Conservation (phyloP, 2,329 filamentous ascomycete species). For the Thermochaetoides dissita region DNA sequence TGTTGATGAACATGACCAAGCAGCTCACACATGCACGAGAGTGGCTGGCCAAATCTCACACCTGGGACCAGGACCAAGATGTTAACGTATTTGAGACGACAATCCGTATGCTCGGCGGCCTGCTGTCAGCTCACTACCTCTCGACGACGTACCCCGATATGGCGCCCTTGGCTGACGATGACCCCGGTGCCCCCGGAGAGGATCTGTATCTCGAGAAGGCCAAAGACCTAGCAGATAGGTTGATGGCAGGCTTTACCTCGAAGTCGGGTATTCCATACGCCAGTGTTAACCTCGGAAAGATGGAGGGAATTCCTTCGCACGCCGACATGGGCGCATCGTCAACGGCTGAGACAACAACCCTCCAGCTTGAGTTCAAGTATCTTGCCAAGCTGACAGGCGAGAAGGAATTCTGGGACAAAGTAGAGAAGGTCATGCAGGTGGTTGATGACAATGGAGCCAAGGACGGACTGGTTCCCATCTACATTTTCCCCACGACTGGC, state of each 20-base stretch:
- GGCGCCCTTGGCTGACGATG: slow-evolving; percentile 58
- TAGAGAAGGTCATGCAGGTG: slow-evolving; percentile 81
- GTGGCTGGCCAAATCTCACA: slow-evolving; percentile 71
- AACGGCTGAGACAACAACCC: slow-evolving; percentile 79
- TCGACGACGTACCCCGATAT: slow-evolving; percentile 69
- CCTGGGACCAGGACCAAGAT: slow-evolving; percentile 84
- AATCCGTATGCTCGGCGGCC: slow-evolving; percentile 88
- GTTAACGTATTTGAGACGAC: slow-evolving; percentile 98
- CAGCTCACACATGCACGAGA: slow-evolving; percentile 71
- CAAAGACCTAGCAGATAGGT: slow-evolving; percentile 74
- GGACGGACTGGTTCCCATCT: slow-evolving; percentile 85
- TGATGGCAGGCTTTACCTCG: slow-evolving; percentile 79
- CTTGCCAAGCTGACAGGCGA: slow-evolving; percentile 89
- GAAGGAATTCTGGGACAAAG: slow-evolving; percentile 79
- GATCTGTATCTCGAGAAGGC: slow-evolving; percentile 95
- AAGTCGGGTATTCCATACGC: slow-evolving; percentile 77
- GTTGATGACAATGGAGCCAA: slow-evolving; percentile 67
- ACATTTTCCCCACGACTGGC: slow-evolving; percentile 66
- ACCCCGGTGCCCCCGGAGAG: slow-evolving; percentile 60
- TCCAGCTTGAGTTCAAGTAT: slow-evolving; percentile 97
- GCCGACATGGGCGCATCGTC: slow-evolving; percentile 78
- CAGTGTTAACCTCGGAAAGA: slow-evolving; percentile 73
- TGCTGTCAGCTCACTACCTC: slow-evolving; percentile 90
- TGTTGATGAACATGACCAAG: slow-evolving; percentile 92
- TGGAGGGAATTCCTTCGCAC: slow-evolving; percentile 65